phyloP scores from a whole-genome alignment of 2,329 filamentous ascomycete species.

The Endoconidiophora laricicola region DNA sequence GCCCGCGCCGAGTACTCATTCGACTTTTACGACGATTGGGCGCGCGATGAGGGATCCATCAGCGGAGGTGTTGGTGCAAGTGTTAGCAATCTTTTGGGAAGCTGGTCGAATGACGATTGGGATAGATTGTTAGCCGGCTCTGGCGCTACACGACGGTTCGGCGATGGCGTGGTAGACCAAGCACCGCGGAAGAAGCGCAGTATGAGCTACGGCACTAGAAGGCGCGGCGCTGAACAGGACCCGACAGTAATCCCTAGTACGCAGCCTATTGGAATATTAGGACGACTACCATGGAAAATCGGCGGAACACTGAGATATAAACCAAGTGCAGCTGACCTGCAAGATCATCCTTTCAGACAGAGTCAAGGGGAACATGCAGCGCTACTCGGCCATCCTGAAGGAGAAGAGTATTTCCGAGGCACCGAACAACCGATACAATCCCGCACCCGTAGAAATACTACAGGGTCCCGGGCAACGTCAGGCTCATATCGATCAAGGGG shows the following conservation, averaged over 20 bases:
- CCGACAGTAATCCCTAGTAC: conserved; percentile 83
- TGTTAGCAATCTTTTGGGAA: conserved; percentile 42
- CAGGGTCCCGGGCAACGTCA: conserved; percentile 62
- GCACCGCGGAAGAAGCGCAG: conserved; percentile 59
- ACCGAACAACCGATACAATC: conserved; percentile 19
- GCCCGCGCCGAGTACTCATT: conserved; percentile 66
- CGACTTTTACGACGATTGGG: conserved; percentile 98
- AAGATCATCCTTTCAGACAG: conserved; percentile 57
- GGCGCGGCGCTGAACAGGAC: conserved; percentile 49
- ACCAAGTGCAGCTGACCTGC: conserved; percentile 76
- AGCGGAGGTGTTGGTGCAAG: conserved; percentile 15
- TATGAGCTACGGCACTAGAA: conserved; percentile 72
- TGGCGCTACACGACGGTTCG: conserved; percentile 20
- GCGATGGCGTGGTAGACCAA: conserved; percentile 28
- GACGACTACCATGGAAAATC: conserved; percentile 68
- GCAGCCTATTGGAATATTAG: conserved; percentile 69
- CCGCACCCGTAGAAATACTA: conserved; percentile 56
- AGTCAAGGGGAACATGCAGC: conserved; percentile 46
- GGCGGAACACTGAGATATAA: conserved; percentile 73
- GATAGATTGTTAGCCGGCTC: conserved; percentile 65
- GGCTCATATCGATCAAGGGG: conserved; percentile 78
- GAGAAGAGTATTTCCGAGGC: conserved; percentile 31
- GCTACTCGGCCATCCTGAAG: conserved; percentile 31
- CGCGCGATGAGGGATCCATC: conserved; percentile 35
- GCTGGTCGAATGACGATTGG: conserved; percentile 72